Evolutionary conservation across 208 protist species (phyloP), one percentile per base, ranked within the genome.

Genomic region (Wallacemonas sp.): DNA sequence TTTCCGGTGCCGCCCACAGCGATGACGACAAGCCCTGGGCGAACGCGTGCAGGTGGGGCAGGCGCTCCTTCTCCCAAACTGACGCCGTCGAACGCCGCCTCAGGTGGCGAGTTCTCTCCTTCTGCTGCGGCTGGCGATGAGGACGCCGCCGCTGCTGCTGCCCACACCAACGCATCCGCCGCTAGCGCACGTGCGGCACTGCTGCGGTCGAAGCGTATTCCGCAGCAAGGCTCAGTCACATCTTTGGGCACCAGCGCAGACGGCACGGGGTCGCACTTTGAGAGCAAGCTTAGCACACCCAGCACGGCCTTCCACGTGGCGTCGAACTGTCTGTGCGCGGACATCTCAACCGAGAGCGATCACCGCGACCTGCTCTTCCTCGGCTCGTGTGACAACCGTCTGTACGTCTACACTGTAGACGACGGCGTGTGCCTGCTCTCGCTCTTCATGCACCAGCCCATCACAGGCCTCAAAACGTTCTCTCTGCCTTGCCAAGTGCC

Each of bases 241-340:
- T 58, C 51, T 2, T 19, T 58, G 0, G 31, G 31, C 30, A 39
- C 51, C 51, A 58, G 31, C 30, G 51, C 1, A 2, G 59, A 22
- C 21, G 47, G 46, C 46, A 8, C 39, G 26, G 33, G 51, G 4
- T 58, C 51, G 51, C 26, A 58, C 51, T 0, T 62, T 11, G 21
- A 45, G 45, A 68, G 53, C 59, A 33, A 39, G 30, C 26, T 42
- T n/a, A 34, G 21, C 49, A 36, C 31, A 19, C 63, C 63, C 4
- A 66, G 63, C 9, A 65, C 63, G 26, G 75, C 84, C 38, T 96
- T 96, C 66, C 74, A 82, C 73, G 71, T 96, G 22, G 71, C 79
- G 8, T 79, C 86, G 26, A 96, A 96, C 72, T 93, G 87, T 62
- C 64, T 82, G 17, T 93, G 88, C 42, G 91, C 82, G 0, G 80